Evolutionary conservation across 2,329 filamentous ascomycete genomes (phyloP).

Genomic region (Ciborinia camelliae): DNA sequence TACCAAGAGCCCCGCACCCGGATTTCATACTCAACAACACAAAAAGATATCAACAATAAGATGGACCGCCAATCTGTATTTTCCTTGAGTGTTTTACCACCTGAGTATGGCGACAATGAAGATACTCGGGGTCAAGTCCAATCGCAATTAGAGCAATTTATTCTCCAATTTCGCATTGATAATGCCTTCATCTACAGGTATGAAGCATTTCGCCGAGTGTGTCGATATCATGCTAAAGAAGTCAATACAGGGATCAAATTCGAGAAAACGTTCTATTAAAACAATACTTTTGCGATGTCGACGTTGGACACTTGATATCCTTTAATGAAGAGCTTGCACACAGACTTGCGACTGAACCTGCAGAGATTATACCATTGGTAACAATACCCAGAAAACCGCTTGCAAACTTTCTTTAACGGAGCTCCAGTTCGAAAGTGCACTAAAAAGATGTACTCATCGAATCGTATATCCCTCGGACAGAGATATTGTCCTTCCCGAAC

Average conservation of each 20-base stretch:
- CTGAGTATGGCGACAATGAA: slow-evolving; percentile 57
- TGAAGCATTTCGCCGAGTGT: slow-evolving; percentile 24
- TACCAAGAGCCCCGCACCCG: slow-evolving; percentile 10
- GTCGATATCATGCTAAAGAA: slow-evolving; percentile 35
- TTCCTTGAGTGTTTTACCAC: slow-evolving; percentile 75
- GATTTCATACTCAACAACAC: neutral
- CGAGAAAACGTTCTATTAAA: slow-evolving; percentile 92
- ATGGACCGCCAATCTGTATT: slow-evolving; percentile 92
- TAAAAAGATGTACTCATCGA: slow-evolving; percentile 86
- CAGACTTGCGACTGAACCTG: slow-evolving; percentile 81
- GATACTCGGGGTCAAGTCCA: slow-evolving; percentile 72
- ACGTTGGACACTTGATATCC: slow-evolving; percentile 91
- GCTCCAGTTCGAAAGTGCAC: slow-evolving; percentile 77
- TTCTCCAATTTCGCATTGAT: slow-evolving; percentile 90
- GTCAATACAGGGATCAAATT: slow-evolving; percentile 73
- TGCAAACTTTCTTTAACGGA: neutral
- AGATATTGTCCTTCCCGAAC: slow-evolving; percentile 70
- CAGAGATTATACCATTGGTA: slow-evolving; percentile 88
- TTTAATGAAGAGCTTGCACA: slow-evolving; percentile 96
- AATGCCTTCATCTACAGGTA: slow-evolving; percentile 94
- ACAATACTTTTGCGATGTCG: slow-evolving; percentile 93
- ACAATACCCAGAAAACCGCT: slow-evolving; percentile 32
- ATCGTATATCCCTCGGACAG: slow-evolving; percentile 81
- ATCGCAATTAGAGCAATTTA: slow-evolving; percentile 79
- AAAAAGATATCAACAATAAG: slow-evolving; percentile 16